Conservation (phyloP, 2,329 filamentous ascomycete genomes). For the Colletotrichum nymphaeae region DNA sequence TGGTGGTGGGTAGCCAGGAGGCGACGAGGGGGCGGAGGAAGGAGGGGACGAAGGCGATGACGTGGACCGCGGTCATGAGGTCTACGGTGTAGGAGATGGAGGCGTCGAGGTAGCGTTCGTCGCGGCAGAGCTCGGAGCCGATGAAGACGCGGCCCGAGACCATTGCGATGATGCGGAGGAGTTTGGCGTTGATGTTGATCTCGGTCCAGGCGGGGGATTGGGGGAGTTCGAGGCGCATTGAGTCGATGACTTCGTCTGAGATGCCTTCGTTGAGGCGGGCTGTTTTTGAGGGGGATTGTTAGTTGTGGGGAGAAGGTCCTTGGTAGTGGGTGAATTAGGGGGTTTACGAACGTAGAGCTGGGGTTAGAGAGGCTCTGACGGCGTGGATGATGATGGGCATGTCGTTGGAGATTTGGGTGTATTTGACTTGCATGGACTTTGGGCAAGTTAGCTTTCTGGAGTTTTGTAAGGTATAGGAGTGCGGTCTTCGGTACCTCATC, state of each 20-base stretch:
- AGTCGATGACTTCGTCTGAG: slow-evolving; percentile 47
- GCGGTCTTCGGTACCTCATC: slow-evolving; percentile 34
- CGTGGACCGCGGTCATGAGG: slow-evolving; percentile 37
- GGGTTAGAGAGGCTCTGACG: slow-evolving; percentile 47
- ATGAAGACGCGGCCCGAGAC: slow-evolving; percentile 60
- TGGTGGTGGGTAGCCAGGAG: slow-evolving; percentile 47
- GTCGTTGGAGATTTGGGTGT: slow-evolving; percentile 44
- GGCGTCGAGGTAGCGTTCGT: slow-evolving; percentile 56
- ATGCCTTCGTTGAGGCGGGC: slow-evolving; percentile 49
- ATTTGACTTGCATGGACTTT: slow-evolving; percentile 46
- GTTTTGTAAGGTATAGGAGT: not conserved
- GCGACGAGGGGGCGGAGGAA: slow-evolving; percentile 49
- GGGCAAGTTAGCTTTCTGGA: not conserved
- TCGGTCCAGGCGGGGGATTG: slow-evolving; percentile 52
- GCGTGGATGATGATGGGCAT: slow-evolving; percentile 42
- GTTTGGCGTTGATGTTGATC: slow-evolving; percentile 51
- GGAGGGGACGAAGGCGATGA: slow-evolving; percentile 18
- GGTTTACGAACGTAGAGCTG: slow-evolving; percentile 42
- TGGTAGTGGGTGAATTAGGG: no score
- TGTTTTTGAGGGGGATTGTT: not conserved
- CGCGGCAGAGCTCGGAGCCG: slow-evolving; percentile 57
- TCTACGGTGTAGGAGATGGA: slow-evolving; percentile 55
- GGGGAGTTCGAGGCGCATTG: slow-evolving; percentile 48
- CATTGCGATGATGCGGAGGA: slow-evolving; percentile 59
- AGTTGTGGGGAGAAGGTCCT: not conserved